Conservation (phyloP, 208 protist genomes). For the Strigomonas culicis region DNA sequence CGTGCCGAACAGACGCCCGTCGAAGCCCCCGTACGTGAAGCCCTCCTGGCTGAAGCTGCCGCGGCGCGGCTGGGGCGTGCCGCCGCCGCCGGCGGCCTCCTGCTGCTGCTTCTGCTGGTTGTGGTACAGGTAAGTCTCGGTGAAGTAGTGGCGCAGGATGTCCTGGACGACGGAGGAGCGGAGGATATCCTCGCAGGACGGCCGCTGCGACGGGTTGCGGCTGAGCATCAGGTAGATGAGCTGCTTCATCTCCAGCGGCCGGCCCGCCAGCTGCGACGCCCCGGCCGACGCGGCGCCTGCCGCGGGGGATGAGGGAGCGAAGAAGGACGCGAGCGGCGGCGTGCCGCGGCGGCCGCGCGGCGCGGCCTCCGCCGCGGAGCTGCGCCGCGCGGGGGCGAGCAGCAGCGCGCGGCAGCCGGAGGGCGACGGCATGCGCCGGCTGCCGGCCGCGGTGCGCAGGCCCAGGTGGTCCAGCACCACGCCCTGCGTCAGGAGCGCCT, state of each 20-base stretch:
- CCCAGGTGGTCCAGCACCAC: neutral
- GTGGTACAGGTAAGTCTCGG: slow-evolving; percentile 21
- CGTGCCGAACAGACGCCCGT: too few relatives aligned
- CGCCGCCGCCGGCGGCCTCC: too few relatives aligned
- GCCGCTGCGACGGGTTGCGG: slow-evolving; percentile 54
- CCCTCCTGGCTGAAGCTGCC: neutral
- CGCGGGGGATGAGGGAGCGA: slow-evolving; percentile 31
- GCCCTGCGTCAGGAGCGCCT: neutral
- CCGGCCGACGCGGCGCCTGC: neutral
- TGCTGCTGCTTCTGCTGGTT: slow-evolving; percentile 22
- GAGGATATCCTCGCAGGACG: slow-evolving; percentile 76
- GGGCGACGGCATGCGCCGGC: too few relatives aligned
- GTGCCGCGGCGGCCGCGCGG: slow-evolving; percentile 36
- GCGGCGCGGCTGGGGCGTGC: too few relatives aligned
- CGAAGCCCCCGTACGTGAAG: neutral
- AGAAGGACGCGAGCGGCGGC: slow-evolving; percentile 44
- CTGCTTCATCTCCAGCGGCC: slow-evolving; percentile 81
- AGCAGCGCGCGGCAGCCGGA: too few relatives aligned
- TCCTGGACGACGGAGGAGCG: slow-evolving; percentile 65
- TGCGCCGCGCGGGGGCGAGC: too few relatives aligned
- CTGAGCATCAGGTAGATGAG: slow-evolving; percentile 79
- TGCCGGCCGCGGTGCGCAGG: too few relatives aligned
- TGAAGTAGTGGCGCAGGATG: slow-evolving; percentile 48
- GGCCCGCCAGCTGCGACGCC: slow-evolving; percentile 24
- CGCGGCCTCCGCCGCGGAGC: too few relatives aligned